Evolutionary conservation across 805 yeast species (phyloP).

Genomic region (Teunomyces stri): DNA sequence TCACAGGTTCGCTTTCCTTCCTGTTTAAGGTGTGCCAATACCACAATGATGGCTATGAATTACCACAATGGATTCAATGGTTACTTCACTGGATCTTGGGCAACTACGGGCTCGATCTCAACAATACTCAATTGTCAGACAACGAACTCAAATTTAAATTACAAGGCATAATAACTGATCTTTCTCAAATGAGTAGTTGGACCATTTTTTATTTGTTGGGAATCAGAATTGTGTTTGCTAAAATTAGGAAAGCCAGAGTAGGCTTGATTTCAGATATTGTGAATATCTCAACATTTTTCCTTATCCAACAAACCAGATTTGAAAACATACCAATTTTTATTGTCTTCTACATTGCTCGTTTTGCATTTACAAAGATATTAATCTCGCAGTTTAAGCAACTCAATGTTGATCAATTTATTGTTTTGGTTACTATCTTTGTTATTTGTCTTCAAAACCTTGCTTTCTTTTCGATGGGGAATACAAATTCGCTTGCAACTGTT

Average conservation of each 20-base stretch:
- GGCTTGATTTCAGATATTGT: conserved; percentile 34
- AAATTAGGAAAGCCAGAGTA: conserved; percentile 19
- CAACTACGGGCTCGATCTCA: conserved; percentile 24
- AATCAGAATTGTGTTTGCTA: conserved; percentile 27
- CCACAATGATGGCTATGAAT: conserved; percentile 49
- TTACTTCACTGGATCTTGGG: conserved; percentile 29
- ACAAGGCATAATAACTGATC: conserved; percentile 21
- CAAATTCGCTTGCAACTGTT: conserved; percentile 88
- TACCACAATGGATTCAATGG: conserved; percentile 41
- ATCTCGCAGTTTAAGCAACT: conserved; percentile 6
- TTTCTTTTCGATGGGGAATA: conserved; percentile 85
- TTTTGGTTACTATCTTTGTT: conserved; percentile 31
- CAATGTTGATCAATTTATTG: conserved; percentile 18
- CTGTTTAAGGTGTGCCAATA: conserved; percentile 57
- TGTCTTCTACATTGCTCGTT: conserved; percentile 30
- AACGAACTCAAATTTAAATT: conserved; percentile 12
- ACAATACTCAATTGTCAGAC: conserved; percentile 8
- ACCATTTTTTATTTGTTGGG: conserved; percentile 29
- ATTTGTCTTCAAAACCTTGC: conserved; percentile 68
- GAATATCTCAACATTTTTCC: conserved; percentile 36
- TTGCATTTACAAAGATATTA: conserved; percentile 15
- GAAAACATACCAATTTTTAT: conserved; percentile 56
- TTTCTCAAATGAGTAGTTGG: conserved; percentile 24
- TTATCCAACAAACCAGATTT: conserved; percentile 54
- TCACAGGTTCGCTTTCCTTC: conserved; percentile 45